Conservation (phyloP, 176 grass and related monocot genomes). For the Rhynchospora breviuscula region DNA sequence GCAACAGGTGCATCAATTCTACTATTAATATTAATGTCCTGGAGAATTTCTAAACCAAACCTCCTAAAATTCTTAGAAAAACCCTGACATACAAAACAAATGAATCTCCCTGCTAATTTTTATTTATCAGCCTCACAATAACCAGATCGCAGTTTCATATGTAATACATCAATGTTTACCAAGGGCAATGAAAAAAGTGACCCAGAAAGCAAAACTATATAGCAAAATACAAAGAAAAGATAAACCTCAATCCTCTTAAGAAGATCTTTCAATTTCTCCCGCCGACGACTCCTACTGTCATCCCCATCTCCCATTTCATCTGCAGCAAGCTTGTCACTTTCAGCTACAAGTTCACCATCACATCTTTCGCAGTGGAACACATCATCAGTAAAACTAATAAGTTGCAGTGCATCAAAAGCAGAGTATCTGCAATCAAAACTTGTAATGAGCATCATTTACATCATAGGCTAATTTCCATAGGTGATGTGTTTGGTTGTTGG, state of each 20-base stretch:
- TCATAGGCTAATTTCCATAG: not conserved
- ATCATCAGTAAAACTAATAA: slow-evolving; percentile 72
- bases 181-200: not conserved
- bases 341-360: slow-evolving; percentile 82
- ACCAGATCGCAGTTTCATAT: not conserved
- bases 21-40: not conserved
- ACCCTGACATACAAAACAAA: not conserved
- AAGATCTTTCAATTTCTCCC: slow-evolving; percentile 93
- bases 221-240: slow-evolving; percentile 15
- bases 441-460: not conserved
- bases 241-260: slow-evolving; percentile 78
- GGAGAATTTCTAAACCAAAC: not conserved
- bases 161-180: slow-evolving; percentile 1
- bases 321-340: slow-evolving; percentile 97
- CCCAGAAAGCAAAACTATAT: not conserved
- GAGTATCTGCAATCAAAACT: slow-evolving; percentile 57
- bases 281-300: slow-evolving; percentile 66
- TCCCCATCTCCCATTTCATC: slow-evolving; percentile 99
- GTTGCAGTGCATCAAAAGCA: slow-evolving; percentile 85
- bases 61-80: not conserved
- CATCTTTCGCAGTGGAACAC: slow-evolving; percentile 97
- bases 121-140: not conserved
- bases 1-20: not conserved
- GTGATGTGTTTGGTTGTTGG: not conserved
- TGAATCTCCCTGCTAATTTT: not conserved